A percentile compares a stretch with the other conserved stretches of the same genome.
Evolutionary conservation across 352 stramenopile species (phyloP).

Genomic region (Phytophthora colocasiae): DNA sequence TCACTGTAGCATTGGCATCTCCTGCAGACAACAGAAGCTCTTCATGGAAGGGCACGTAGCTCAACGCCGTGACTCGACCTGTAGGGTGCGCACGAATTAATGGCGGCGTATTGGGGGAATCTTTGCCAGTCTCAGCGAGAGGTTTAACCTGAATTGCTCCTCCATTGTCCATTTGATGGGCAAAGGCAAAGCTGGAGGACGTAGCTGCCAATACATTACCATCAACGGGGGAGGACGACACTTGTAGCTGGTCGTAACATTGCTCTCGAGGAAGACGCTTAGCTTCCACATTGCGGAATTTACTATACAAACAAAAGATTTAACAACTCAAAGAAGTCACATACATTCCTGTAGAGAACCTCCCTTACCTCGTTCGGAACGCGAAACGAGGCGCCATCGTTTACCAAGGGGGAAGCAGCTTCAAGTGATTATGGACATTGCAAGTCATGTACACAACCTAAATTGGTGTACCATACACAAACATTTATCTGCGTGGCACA

Average conservation of each 20-base stretch:
- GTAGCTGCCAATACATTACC: constrained; percentile 56
- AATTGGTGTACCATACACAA: background rate
- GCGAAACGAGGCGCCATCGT: constrained; percentile 58
- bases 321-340: background rate
- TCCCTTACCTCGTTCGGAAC: constrained; percentile 50
- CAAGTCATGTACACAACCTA: background rate
- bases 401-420: constrained; percentile 8
- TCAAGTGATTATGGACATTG: constrained; percentile 21
- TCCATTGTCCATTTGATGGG: constrained; percentile 69
- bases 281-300: constrained; percentile 85
- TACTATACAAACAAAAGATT: constrained; percentile 42
- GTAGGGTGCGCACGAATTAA: constrained; percentile 68
- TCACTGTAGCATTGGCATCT: constrained; percentile 52
- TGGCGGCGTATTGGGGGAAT: constrained; percentile 36
- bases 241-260: constrained; percentile 74
- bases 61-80: constrained; percentile 66
- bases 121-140: constrained; percentile 49
- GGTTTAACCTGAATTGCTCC: constrained; percentile 70
- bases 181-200: constrained; percentile 59
- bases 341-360: background rate
- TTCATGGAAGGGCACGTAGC: constrained; percentile 63
- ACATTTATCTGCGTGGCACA: background rate
- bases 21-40: constrained; percentile 65
- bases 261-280: constrained; percentile 53
- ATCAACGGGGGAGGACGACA: constrained; percentile 51